These are phyloP conservation scores for Yarrowia porcina DNA, from an alignment of 805 yeast species.

Conservation along the genomic window DNA sequence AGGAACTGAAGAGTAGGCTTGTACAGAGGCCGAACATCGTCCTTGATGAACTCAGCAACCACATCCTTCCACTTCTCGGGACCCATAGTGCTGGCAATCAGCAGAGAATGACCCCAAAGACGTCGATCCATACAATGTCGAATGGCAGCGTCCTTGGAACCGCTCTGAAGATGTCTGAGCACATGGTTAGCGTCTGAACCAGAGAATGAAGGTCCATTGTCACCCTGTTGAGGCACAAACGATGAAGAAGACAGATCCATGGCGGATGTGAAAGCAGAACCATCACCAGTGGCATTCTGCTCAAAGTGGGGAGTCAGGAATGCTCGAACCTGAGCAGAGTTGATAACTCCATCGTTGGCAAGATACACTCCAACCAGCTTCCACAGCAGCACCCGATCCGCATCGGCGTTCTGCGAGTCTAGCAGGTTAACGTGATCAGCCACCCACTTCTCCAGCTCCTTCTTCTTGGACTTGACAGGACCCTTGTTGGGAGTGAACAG, in stretches of 20 bases:
- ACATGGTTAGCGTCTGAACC: background rate
- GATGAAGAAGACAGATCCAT: conserved; percentile 30
- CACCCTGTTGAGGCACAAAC: conserved; percentile 27
- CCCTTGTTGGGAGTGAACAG: conserved; percentile 42
- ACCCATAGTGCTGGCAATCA: conserved; percentile 65
- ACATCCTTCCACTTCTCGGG: conserved; percentile 56
- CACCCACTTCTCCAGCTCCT: conserved; percentile 71
- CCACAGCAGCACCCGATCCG: conserved; percentile 35
- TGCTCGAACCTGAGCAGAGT: conserved; percentile 34
- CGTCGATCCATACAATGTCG: conserved; percentile 56
- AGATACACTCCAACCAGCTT: conserved; percentile 39
- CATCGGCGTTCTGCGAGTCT: conserved; percentile 30
- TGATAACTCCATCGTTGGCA: conserved; percentile 36
- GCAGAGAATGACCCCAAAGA: conserved; percentile 75
- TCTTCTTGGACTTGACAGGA: conserved; percentile 51
- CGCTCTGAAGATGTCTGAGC: conserved; percentile 48
- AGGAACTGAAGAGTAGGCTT: conserved; percentile 50
- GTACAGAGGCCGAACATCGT: conserved; percentile 43
- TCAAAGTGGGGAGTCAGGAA: conserved; percentile 32
- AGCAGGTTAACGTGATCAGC: conserved; percentile 39
- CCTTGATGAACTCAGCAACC: conserved; percentile 55
- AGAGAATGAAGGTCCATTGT: conserved; percentile 21
- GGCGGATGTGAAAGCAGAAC: conserved; percentile 24
- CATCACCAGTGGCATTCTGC: conserved; percentile 28
- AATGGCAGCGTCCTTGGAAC: conserved; percentile 66